Conservation (phyloP, 148 eudicot species). For the Bassia scoparia region DNA sequence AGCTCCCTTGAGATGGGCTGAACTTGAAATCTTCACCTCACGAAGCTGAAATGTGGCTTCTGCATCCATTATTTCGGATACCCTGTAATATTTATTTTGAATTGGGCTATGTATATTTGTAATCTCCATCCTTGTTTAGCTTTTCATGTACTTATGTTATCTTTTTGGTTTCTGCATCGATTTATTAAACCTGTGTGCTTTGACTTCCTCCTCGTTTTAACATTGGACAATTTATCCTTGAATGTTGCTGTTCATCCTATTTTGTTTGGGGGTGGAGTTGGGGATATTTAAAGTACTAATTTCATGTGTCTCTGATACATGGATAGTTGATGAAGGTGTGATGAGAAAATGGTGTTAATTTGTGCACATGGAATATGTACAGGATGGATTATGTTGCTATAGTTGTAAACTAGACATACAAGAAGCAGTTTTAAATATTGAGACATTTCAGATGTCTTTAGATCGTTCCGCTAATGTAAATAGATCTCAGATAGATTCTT, state of each 20-base stretch:
- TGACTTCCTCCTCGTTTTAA: too few relatives aligned
- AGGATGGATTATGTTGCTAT: neutral
- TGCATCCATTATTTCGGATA: conserved; percentile 47
- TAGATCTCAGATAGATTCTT: neutral
- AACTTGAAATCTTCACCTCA: conserved; percentile 81
- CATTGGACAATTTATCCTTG: too few relatives aligned
- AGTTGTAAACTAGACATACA: neutral
- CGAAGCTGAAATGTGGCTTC: conserved; percentile 77
- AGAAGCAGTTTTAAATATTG: neutral
- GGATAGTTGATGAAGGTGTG: neutral
- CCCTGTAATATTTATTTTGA: conserved; percentile 42
- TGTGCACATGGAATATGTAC: neutral
- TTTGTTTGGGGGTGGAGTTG: too few relatives aligned
- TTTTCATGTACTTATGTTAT: neutral
- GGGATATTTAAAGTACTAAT: too few relatives aligned
- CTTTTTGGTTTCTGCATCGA: neutral
- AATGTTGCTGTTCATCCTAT: neutral
- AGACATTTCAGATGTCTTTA: neutral
- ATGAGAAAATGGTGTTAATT: neutral
- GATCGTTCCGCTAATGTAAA: neutral
- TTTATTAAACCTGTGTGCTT: too few relatives aligned
- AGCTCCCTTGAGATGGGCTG: conserved; percentile 98
- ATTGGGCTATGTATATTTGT: neutral
- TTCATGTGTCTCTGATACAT: neutral
- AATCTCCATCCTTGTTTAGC: neutral